Conservation (phyloP, 176 grass and related monocot genomes). For the Hsuehochloa calcarea region DNA sequence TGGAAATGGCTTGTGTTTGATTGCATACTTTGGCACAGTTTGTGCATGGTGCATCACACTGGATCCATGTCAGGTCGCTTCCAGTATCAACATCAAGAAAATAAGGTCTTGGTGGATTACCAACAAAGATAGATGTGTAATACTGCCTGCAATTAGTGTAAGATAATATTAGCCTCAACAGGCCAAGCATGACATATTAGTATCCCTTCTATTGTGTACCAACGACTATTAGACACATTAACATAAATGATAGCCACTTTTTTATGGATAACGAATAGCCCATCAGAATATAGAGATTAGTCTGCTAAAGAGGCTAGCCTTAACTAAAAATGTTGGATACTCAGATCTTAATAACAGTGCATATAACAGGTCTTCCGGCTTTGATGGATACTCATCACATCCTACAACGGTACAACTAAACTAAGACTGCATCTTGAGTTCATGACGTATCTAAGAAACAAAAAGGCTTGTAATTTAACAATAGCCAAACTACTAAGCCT, state of each 20-base stretch:
- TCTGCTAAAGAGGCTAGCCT: neutral
- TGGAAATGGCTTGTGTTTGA: conserved; percentile 27
- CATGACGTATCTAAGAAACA: neutral
- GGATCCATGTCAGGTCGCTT: conserved; percentile 95
- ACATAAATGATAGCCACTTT: neutral
- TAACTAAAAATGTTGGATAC: neutral
- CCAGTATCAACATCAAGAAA: conserved; percentile 97
- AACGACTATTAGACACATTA: neutral
- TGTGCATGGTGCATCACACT: conserved; percentile 93
- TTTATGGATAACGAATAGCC: conserved; percentile 3
- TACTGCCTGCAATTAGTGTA: conserved; percentile 73
- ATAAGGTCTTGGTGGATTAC: conserved; percentile 85
- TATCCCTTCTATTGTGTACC: neutral
- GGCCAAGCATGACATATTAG: conserved; percentile 17
- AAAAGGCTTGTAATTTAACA: neutral
- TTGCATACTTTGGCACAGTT: conserved; percentile 87
- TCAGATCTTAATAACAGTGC: neutral
- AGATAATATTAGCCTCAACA: conserved; percentile 31
- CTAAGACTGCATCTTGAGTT: conserved; percentile 18
- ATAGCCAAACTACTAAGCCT: neutral
- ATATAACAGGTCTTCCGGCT: neutral
- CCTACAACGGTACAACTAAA: conserved; percentile 12
- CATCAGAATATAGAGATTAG: neutral
- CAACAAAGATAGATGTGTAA: conserved; percentile 92
- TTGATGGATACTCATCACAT: neutral